Evolutionary conservation across 2,329 filamentous ascomycete species (phyloP), one percentile per base, ranked within the genome.

Genomic region (Ascochyta pisi): DNA sequence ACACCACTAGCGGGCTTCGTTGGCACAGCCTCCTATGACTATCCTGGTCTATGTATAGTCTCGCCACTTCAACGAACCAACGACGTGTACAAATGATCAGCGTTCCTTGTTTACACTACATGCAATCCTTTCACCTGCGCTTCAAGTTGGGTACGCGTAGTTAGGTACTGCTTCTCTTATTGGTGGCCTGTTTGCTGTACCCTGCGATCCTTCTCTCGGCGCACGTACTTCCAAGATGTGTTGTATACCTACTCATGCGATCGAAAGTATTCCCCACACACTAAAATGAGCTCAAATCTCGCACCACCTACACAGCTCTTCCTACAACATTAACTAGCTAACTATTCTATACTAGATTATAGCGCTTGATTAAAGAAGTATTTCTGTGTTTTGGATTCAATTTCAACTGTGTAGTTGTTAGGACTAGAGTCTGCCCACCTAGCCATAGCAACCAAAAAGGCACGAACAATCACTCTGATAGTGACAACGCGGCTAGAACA

Each of bases 181-280:
- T 50, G 52, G 52, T 22, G 31, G 27, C 2, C 24, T 43, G 39
- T 54, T 44, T 49, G 9, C 16, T 19, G 23, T 3, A 47, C 43
- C 44, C 27, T 50, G 40, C 40, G 45, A 41, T 55, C 46, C 46
- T 55, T 39, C 26, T 13, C 50, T 48, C 43, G 40, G 52, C 52
- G 45, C 41, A 55, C 45, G 39, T 49, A 54, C 43, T 53, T 31
- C 37, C 26, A 37, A 16, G 6, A 3, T 13, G 9, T 39, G 9
- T 13, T 51, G 19, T 51, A 34, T 38, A 51, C 34, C 8, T 29
- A 31, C 39, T 22, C n/a, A 24, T 2, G 19, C 19, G 19, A 3
- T 1, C 19, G 19, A 19, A 19, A 19, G 19, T 19, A 19, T 19
- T 19, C 19, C 19, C 19, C 19, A 19, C 19, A 19, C 19, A 19